These are phyloP conservation scores for Psilocybe cubensis DNA, from an alignment of 768 basidiomycete species.

Conservation along the genomic window DNA sequence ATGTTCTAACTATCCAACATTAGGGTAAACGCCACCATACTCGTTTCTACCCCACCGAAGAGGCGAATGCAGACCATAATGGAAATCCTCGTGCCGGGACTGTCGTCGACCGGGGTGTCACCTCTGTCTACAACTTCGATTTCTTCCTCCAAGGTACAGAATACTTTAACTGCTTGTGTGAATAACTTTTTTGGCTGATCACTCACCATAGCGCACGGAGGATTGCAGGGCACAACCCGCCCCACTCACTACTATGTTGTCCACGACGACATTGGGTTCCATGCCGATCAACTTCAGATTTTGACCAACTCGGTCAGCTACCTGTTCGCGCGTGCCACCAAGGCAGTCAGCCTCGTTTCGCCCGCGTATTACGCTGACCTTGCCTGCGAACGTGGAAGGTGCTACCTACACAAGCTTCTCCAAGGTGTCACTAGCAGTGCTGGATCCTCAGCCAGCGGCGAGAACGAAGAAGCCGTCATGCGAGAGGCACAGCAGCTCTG, in stretches of 20 bases:
- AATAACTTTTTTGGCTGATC: neutral
- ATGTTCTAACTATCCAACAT: constrained; percentile 10
- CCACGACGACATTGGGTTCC: constrained; percentile 75
- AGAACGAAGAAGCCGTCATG: constrained; percentile 50
- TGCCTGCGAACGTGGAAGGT: constrained; percentile 64
- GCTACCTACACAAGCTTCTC: constrained; percentile 76
- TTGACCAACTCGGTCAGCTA: constrained; percentile 76
- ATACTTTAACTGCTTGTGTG: neutral
- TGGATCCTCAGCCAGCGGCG: constrained; percentile 35
- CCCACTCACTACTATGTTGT: constrained; percentile 85
- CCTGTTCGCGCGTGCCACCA: constrained; percentile 85
- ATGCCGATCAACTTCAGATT: constrained; percentile 70
- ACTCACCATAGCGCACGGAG: constrained; percentile 58
- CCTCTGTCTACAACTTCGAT: constrained; percentile 65
- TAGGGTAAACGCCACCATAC: constrained; percentile 57
- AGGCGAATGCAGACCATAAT: constrained; percentile 55
- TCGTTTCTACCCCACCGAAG: constrained; percentile 66
- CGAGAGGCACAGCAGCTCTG: constrained; percentile 59
- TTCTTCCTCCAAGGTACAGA: constrained; percentile 67
- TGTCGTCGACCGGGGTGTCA: constrained; percentile 82
- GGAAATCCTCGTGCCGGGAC: constrained; percentile 81
- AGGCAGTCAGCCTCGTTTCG: constrained; percentile 81
- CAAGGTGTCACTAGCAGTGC: constrained; percentile 46
- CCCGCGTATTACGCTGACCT: constrained; percentile 86
- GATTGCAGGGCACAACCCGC: constrained; percentile 72